These are phyloP conservation scores for Pseudozyma tsukubaensis DNA, from an alignment of 1,284 basidiomycete species.

Conservation along the genomic window DNA sequence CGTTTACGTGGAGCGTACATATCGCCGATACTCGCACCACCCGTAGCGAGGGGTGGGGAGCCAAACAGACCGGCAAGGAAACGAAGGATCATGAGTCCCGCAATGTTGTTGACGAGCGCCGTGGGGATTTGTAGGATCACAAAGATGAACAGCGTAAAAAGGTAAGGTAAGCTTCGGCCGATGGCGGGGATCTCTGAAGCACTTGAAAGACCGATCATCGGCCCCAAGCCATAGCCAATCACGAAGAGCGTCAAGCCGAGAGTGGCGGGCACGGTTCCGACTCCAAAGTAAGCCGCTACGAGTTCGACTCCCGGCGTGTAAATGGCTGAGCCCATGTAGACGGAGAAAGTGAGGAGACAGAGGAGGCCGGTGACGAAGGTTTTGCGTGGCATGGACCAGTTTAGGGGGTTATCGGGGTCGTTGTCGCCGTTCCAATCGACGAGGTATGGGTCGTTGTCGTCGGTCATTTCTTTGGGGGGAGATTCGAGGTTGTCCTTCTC, in stretches of 20 bases:
- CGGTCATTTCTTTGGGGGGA: constrained; percentile 17
- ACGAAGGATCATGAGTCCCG: constrained; percentile 53
- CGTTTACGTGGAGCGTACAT: constrained; percentile 29
- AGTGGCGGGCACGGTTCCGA: constrained; percentile 32
- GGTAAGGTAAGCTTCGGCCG: constrained; percentile 54
- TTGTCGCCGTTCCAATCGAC: constrained; percentile 69
- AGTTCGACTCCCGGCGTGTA: constrained; percentile 73
- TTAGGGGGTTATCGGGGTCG: constrained; percentile 67
- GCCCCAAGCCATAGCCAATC: constrained; percentile 50
- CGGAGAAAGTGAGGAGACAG: constrained; percentile 70
- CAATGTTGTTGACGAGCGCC: constrained; percentile 37
- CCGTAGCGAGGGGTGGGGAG: constrained; percentile 55
- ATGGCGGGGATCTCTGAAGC: constrained; percentile 66
- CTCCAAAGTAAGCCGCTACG: constrained; percentile 64
- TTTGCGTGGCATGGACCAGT: constrained; percentile 64
- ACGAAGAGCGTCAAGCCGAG: constrained; percentile 57
- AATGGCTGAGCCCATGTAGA: constrained; percentile 75
- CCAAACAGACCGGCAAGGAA: constrained; percentile 60
- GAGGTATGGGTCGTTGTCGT: constrained; percentile 66
- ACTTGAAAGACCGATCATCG: constrained; percentile 65
- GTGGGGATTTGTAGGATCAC: constrained; percentile 52
- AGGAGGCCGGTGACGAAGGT: constrained; percentile 62
- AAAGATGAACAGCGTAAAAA: constrained; percentile 50
- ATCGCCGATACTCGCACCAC: constrained; percentile 59
- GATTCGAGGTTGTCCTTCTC: constrained; percentile 12